Conservation (phyloP, 257 asterid species). For the Jacaranda mimosifolia region DNA sequence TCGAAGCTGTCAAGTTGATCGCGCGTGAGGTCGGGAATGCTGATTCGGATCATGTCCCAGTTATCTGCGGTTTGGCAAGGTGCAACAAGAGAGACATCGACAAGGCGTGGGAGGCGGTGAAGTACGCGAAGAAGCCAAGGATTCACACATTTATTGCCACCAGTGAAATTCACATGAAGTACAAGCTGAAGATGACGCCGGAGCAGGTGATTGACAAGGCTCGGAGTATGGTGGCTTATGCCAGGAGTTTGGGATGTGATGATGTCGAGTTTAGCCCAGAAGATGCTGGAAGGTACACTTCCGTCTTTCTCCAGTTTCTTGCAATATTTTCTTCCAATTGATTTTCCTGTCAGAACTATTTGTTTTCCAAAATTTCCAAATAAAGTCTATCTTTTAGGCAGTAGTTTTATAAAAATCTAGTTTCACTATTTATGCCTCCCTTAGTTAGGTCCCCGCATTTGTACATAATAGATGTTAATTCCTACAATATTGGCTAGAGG, state of each 20-base stretch:
- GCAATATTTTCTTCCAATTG: not conserved
- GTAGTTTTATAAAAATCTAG: no score
- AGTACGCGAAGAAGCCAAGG: slow-evolving; percentile 83
- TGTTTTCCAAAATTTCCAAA: no score
- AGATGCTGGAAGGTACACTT: slow-evolving; percentile 93
- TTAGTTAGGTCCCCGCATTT: no score
- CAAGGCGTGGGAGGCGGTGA: slow-evolving; percentile 96
- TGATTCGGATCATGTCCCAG: slow-evolving; percentile 69
- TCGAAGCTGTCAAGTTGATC: slow-evolving; percentile 81
- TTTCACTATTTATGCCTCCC: no score
- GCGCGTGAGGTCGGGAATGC: slow-evolving; percentile 79
- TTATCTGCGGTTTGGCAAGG: slow-evolving; percentile 91
- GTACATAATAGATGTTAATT: no score
- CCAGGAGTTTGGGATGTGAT: slow-evolving; percentile 82
- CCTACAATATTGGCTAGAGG: no score
- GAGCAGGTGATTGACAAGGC: slow-evolving; percentile 88
- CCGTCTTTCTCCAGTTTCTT: not conserved
- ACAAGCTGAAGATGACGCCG: slow-evolving; percentile 83
- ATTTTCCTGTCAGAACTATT: no score
- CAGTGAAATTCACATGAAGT: slow-evolving; percentile 90
- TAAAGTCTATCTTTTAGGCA: no score
- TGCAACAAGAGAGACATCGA: slow-evolving; percentile 91
- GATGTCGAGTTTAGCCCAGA: slow-evolving; percentile 98
- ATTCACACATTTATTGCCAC: slow-evolving; percentile 97
- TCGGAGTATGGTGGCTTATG: slow-evolving; percentile 88